Conservation (phyloP, 2,329 filamentous ascomycete genomes). For the Cladosporium sp. region DNA sequence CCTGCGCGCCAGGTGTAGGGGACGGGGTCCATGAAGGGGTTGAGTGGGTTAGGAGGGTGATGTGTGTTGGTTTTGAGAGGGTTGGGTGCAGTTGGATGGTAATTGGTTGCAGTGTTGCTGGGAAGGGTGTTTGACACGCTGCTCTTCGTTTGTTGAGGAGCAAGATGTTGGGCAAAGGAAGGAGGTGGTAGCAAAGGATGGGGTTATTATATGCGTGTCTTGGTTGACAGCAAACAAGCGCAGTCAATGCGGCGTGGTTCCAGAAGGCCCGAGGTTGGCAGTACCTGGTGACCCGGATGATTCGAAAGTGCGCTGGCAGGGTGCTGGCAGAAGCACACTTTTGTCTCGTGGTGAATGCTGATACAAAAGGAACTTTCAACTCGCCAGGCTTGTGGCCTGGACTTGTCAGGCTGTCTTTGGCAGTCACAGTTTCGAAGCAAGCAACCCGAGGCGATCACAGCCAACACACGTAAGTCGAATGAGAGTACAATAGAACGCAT, state of each 20-base stretch:
- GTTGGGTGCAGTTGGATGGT: neutral
- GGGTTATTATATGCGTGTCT: no score
- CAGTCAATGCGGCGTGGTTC: slow-evolving; percentile 4
- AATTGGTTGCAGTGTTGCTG: neutral
- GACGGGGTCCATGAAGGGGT: slow-evolving; percentile 2
- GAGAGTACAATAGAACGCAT: neutral
- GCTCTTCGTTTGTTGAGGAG: neutral
- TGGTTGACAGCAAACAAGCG: neutral
- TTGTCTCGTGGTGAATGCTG: neutral
- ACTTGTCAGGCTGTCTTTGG: neutral
- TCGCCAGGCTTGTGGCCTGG: no score
- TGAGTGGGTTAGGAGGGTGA: neutral
- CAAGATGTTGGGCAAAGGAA: no score
- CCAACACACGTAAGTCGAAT: neutral
- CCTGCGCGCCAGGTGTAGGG: slow-evolving; percentile 10
- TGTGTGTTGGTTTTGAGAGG: neutral
- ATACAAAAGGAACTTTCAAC: no score
- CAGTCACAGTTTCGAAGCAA: no score
- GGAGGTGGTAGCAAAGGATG: no score
- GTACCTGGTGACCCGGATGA: neutral
- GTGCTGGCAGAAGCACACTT: neutral
- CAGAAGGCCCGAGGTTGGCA: neutral
- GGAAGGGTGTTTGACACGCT: neutral
- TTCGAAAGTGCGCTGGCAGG: neutral
- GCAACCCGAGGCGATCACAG: neutral